Conservation (phyloP, 2,329 filamentous ascomycete genomes). For the Sporothrix protearum region DNA sequence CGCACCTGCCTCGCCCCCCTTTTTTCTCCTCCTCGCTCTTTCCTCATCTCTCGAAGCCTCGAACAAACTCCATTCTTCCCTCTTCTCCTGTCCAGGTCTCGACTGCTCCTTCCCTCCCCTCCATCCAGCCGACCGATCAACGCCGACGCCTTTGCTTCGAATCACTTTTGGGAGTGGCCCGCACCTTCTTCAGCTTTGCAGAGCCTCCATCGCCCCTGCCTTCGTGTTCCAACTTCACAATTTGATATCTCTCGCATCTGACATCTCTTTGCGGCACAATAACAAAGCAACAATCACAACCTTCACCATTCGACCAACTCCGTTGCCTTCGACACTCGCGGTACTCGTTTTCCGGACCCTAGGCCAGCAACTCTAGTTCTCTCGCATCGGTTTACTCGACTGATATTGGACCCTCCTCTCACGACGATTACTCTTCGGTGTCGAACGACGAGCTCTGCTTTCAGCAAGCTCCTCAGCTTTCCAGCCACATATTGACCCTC, state of each 20-base stretch:
- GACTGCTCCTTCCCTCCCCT: constrained; percentile 1
- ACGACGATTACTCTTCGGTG: background rate
- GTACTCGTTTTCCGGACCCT: background rate
- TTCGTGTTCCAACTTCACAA: background rate
- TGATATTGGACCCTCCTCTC: background rate
- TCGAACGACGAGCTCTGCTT: background rate
- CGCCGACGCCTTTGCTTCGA: background rate
- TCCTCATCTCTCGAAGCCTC: constrained; percentile 3
- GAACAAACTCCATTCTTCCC: background rate
- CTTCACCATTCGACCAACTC: background rate
- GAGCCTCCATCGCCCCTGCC: background rate
- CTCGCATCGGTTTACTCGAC: background rate
- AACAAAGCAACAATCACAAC: background rate
- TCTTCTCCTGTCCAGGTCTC: background rate
- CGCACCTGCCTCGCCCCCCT: background rate
- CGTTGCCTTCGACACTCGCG: background rate
- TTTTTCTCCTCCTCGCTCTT: constrained; percentile 10
- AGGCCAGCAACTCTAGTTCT: background rate
- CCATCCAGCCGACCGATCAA: constrained; percentile 2
- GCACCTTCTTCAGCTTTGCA: background rate
- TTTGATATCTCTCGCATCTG: background rate
- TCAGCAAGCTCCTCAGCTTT: background rate
- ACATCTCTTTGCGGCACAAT: background rate
- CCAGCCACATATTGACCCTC: background rate
- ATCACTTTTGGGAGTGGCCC: background rate